A percentile compares a stretch with the other conserved stretches of the same genome.
phyloP scores from a whole-genome alignment of 257 asterid species.

The Rubia yunnanensis region DNA sequence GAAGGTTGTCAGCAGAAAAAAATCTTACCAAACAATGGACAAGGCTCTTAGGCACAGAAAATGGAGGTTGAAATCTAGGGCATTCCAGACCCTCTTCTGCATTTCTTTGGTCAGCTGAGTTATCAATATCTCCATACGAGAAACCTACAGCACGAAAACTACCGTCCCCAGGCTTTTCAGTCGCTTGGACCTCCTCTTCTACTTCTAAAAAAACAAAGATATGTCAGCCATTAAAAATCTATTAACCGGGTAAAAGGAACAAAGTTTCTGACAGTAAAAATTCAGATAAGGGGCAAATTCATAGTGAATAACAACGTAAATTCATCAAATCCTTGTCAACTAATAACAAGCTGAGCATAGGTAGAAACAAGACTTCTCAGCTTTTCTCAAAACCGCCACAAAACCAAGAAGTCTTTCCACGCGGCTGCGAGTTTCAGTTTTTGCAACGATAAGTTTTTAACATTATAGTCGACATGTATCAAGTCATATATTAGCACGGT shows the following conservation, averaged over 20 bases:
- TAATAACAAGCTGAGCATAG: neutral
- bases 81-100: slow-evolving; percentile 42
- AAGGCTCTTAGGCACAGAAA: slow-evolving; percentile 57
- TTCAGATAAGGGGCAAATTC: neutral
- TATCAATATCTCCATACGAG: slow-evolving; percentile 51
- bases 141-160: slow-evolving; percentile 53
- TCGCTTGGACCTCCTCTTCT: slow-evolving; percentile 59
- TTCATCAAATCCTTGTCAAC: neutral
- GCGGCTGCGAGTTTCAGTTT: neutral
- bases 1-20: slow-evolving; percentile 15
- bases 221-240: neutral
- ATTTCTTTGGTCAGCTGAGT: slow-evolving; percentile 34
- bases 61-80: slow-evolving; percentile 53
- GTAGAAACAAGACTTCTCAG: too few relatives aligned
- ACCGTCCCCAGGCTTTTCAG: slow-evolving; percentile 27
- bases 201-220: slow-evolving; percentile 28
- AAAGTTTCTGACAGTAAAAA: neutral
- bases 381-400: neutral
- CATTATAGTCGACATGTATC: neutral
- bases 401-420: neutral
- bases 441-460: neutral
- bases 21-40: slow-evolving; percentile 72
- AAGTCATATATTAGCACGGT: neutral
- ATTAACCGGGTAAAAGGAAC: neutral
- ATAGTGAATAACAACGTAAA: neutral